Evolutionary conservation across 225 moss, liverwort and hornwort genomes (phyloP), one percentile per base, ranked within the genome.

Genomic region (Straminergon stramineum): DNA sequence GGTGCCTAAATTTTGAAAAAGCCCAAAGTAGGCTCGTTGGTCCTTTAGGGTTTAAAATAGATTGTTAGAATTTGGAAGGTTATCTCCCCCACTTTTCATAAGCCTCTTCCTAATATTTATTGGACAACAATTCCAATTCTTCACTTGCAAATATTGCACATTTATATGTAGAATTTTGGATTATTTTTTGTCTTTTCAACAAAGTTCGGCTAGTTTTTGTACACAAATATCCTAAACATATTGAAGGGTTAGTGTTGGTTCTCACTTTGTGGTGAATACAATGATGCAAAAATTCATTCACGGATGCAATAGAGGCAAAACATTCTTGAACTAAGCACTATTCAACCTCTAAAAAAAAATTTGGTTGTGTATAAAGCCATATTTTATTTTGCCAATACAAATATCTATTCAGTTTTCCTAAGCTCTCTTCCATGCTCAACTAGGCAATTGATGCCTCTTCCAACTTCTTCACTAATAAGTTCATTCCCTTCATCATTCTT

Each of bases 71-170:
- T 79, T n/a, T 58, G 9, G 18, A 79, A 79, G 28, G 27, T 28
- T 39, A 11, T 3, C 3, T 52, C 26, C 10, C 2, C 0, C 0
- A 0, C 1, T 80, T 39, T 60, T 43, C 8, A 18, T 5, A 13
- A 61, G 18, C 3, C 20, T 61, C 41, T 31, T 0, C 2, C 1
- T 41, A 30, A 8, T 30, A 14, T 81, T 24, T 60, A 19, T 41
- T 43, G 13, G 1, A 81, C 19, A 60, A 61, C 30, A 31, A 43
- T 31, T 41, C 2, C 0, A 0, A 61, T 61, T 20, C 8, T 35
- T 0, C 0, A 0, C 12, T 24, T 41, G 5, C 8, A 81, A 60
- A 30, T 58, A 80, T 58, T 18, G 4, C 5, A 57, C 27, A 57
- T 5, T 18, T 18, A 58, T 16, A 58, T 5, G 0, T 39, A 39